Evolutionary conservation across 805 yeast species (phyloP).

Genomic region (Saccharomyces paradoxus): DNA sequence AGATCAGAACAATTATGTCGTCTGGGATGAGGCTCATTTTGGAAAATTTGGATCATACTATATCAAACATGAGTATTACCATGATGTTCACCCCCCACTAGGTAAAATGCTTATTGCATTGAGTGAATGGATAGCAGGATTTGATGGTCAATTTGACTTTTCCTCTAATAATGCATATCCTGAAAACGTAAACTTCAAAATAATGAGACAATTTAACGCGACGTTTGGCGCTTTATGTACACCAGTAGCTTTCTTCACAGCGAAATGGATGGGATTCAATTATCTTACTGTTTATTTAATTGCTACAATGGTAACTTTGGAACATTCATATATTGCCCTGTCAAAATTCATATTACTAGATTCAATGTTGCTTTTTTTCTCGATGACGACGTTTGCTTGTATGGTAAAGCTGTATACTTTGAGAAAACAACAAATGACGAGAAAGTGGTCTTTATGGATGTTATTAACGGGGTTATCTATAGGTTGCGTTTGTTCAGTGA

Average conservation of each 20-base stretch:
- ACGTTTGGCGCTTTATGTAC: constrained; percentile 73
- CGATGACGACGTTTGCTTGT: constrained; percentile 70
- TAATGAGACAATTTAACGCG: constrained; percentile 86
- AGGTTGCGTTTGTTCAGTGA: constrained; percentile 78
- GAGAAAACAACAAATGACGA: constrained; percentile 45
- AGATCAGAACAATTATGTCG: constrained; percentile 64
- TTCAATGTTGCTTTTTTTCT: constrained; percentile 83
- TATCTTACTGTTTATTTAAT: constrained; percentile 68
- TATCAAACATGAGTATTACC: constrained; percentile 80
- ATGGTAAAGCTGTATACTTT: constrained; percentile 64
- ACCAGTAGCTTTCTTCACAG: constrained; percentile 80
- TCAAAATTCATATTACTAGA: constrained; percentile 87
- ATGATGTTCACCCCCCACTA: constrained; percentile 95
- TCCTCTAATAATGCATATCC: constrained; percentile 77
- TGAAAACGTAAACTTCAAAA: constrained; percentile 63
- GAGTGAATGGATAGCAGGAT: constrained; percentile 79
- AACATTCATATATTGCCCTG: constrained; percentile 73
- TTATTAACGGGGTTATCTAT: constrained; percentile 54
- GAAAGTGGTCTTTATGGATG: constrained; percentile 68
- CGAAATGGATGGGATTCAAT: constrained; percentile 65
- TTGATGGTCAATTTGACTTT: constrained; percentile 83
- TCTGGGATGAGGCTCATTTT: constrained; percentile 97
- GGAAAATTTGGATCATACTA: constrained; percentile 95
- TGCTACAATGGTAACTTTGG: constrained; percentile 72
- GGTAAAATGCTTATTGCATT: constrained; percentile 90